phyloP scores from a whole-genome alignment of 2,329 filamentous ascomycete species.

The Colletotrichum endophyticum region DNA sequence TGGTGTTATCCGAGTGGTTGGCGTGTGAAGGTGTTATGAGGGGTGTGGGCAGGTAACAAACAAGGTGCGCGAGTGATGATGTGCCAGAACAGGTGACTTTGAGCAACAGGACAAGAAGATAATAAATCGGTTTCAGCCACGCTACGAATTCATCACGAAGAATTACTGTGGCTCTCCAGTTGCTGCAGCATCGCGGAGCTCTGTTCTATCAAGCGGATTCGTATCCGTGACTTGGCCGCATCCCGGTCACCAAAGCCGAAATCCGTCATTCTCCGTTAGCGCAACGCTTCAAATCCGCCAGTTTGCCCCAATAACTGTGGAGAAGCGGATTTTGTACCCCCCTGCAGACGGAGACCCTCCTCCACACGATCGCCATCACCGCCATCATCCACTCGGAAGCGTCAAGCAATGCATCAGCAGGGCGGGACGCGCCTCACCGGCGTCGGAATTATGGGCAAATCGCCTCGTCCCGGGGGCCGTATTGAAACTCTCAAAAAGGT shows the following conservation, averaged over 20 bases:
- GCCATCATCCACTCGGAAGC: neutral
- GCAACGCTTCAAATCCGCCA: neutral
- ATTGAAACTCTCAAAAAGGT: neutral
- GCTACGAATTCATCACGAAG: neutral
- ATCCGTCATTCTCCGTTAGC: neutral
- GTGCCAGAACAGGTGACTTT: neutral
- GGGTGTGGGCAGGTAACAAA: neutral
- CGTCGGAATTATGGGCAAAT: neutral
- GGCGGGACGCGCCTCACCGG: neutral
- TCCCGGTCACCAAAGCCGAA: accelerated
- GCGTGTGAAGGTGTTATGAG: neutral
- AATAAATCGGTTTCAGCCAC: neutral
- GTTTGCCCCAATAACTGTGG: neutral
- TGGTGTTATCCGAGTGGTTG: neutral
- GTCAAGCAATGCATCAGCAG: neutral
- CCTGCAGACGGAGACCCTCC: slow-evolving; percentile 4
- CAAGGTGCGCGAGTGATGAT: neutral
- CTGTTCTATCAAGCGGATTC: neutral
- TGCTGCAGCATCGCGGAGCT: neutral
- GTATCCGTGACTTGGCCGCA: neutral
- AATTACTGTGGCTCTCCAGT: neutral
- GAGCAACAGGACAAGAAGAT: neutral
- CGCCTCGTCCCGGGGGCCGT: neutral
- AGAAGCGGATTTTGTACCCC: neutral
- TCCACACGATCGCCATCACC: neutral